Evolutionary conservation across 2,329 filamentous ascomycete genomes (phyloP).

Genomic region (Mollisiaceae sp.): DNA sequence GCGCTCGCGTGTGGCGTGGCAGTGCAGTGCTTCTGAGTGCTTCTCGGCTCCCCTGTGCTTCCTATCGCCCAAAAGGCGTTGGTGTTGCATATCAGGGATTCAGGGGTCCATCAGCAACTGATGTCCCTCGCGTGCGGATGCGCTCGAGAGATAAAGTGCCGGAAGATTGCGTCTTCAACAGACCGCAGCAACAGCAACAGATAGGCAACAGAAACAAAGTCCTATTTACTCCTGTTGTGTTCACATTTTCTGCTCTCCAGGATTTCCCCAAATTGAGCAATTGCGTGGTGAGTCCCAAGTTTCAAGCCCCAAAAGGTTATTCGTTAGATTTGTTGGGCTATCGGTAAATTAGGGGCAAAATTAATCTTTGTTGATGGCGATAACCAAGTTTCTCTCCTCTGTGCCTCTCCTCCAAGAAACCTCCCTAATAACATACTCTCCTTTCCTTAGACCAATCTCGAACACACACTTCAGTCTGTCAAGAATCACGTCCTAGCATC

Average conservation of each 20-base stretch:
- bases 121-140: too few relatives aligned
- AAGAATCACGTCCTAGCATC: neutral
- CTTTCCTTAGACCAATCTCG: neutral
- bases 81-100: neutral
- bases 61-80: neutral
- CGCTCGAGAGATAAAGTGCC: neutral
- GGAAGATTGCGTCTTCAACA: neutral
- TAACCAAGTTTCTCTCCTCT: conserved; percentile 9
- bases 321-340: conserved; percentile 10
- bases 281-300: conserved; percentile 2
- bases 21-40: neutral
- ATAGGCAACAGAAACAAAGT: neutral
- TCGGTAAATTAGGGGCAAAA: conserved; percentile 7
- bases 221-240: neutral
- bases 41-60: neutral
- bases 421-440: neutral
- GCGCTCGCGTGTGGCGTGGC: neutral
- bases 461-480: neutral
- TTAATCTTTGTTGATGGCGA: conserved; percentile 15
- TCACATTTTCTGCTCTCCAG: neutral
- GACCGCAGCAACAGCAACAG: neutral
- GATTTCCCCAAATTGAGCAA: neutral
- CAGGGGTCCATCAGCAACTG: neutral
- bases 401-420: neutral
- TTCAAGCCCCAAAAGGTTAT: neutral